Evolutionary conservation across 2,329 filamentous ascomycete genomes (phyloP).

Genomic region (Cladosporium sp.): DNA sequence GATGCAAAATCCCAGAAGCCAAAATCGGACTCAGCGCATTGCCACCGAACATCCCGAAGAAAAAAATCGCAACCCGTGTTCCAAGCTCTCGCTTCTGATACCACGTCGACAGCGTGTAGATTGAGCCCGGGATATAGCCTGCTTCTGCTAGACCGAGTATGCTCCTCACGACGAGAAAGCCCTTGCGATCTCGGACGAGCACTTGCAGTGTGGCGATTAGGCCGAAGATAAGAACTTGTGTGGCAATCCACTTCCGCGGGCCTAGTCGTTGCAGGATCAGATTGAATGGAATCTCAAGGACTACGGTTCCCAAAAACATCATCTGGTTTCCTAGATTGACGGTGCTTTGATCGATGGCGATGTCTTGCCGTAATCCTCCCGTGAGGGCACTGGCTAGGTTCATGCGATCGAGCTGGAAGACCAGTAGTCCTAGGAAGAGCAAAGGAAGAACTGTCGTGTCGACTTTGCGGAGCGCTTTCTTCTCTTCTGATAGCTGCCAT

Average conservation of each 20-base stretch:
- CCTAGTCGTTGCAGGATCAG: conserved; percentile 41
- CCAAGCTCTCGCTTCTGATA: conserved; percentile 6
- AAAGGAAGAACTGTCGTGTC: conserved; percentile 52
- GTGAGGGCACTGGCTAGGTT: conserved; percentile 55
- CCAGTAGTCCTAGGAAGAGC: conserved; percentile 52
- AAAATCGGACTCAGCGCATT: conserved; percentile 67
- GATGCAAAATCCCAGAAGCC: conserved; percentile 58
- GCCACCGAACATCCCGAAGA: conserved; percentile 49
- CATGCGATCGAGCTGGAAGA: conserved; percentile 56
- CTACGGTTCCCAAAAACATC: conserved; percentile 54
- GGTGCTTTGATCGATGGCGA: conserved; percentile 47
- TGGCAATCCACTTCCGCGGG: conserved; percentile 49
- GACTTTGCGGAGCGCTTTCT: conserved; percentile 38
- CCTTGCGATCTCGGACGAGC: conserved; percentile 26
- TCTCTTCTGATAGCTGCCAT: background rate
- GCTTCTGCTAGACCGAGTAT: conserved; percentile 23
- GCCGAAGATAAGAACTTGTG: conserved; percentile 52
- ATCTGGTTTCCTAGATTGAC: conserved; percentile 57
- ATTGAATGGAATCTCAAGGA: conserved; percentile 55
- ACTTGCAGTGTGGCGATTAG: conserved; percentile 42
- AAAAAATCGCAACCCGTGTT: conserved; percentile 37
- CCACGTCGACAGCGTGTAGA: conserved; percentile 40
- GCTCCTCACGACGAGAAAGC: conserved; percentile 26
- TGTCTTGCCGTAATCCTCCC: conserved; percentile 47
- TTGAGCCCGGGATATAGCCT: conserved; percentile 38